Conservation (phyloP, 2,329 filamentous ascomycete genomes). For the Pyrenochaeta sp. region DNA sequence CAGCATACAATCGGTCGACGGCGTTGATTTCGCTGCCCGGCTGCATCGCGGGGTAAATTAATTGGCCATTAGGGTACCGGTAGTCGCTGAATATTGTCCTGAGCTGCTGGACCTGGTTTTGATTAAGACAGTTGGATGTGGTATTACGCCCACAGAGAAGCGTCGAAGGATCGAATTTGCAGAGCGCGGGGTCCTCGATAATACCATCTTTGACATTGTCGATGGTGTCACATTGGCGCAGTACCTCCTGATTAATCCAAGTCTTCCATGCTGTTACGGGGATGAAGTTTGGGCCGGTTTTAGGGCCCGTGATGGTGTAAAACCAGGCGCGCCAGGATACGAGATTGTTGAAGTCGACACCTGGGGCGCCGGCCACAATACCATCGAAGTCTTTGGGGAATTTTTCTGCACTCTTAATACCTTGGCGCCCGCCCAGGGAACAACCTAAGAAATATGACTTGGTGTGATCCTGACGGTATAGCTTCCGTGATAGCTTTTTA, state of each 20-base stretch:
- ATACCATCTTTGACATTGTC: constrained; percentile 60
- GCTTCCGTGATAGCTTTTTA: constrained; percentile 47
- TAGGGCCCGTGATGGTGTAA: constrained; percentile 36
- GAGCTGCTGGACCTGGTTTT: constrained; percentile 54
- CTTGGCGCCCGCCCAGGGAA: constrained; percentile 46
- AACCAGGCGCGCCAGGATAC: constrained; percentile 40
- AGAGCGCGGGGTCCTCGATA: constrained; percentile 53
- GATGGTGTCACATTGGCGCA: constrained; percentile 59
- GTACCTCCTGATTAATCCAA: constrained; percentile 54
- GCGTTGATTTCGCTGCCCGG: constrained; percentile 56
- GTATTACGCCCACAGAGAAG: constrained; percentile 44
- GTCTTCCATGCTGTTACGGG: constrained; percentile 29
- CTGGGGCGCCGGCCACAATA: constrained; percentile 44
- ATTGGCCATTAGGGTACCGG: constrained; percentile 50
- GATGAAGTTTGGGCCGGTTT: constrained; percentile 34
- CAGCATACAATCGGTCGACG: constrained; percentile 47
- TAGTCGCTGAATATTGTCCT: constrained; percentile 53
- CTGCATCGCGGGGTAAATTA: constrained; percentile 60
- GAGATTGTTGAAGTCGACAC: constrained; percentile 40
- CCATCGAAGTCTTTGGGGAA: constrained; percentile 48
- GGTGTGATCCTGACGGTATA: constrained; percentile 47
- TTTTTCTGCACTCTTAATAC: constrained; percentile 33
- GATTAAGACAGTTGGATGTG: constrained; percentile 52
- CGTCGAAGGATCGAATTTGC: constrained; percentile 48
- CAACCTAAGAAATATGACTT: constrained; percentile 52